phyloP scores from a whole-genome alignment of 2,329 filamentous ascomycete genomes.

The Parastagonospora nodorum region DNA sequence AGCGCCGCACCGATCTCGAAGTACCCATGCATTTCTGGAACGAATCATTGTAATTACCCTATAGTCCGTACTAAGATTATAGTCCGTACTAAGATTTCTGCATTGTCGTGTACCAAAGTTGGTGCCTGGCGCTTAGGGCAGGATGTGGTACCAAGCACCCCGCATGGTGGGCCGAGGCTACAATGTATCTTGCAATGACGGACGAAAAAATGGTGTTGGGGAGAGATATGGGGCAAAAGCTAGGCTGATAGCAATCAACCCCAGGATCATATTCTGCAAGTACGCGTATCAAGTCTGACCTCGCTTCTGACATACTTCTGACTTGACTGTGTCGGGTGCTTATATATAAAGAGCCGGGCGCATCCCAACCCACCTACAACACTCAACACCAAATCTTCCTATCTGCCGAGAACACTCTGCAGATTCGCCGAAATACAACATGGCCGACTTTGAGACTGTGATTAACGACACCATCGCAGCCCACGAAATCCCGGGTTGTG shows the following conservation, averaged over 20 bases:
- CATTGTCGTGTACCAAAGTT: neutral
- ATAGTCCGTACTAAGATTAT: neutral
- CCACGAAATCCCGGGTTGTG: slow-evolving; percentile 32
- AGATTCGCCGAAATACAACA: neutral
- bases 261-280: neutral
- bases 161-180: slow-evolving; percentile 1
- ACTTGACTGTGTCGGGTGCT: neutral
- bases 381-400: no score
- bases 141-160: neutral
- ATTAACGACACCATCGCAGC: slow-evolving; percentile 26
- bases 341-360: no score
- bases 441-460: slow-evolving; percentile 31
- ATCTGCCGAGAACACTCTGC: neutral
- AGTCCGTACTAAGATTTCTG: neutral
- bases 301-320: neutral
- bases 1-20: no score
- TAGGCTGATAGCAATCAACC: neutral
- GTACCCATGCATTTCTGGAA: no score
- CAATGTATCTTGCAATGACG: neutral
- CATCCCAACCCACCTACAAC: neutral
- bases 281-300: neutral
- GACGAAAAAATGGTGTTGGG: neutral
- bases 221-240: neutral
- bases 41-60: no score
- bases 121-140: neutral